Percentiles rank a stretch among this genome's conserved stretches.
Conservation (phyloP, 2,329 filamentous ascomycete species). For the Paracoccidioides brasiliensis region DNA sequence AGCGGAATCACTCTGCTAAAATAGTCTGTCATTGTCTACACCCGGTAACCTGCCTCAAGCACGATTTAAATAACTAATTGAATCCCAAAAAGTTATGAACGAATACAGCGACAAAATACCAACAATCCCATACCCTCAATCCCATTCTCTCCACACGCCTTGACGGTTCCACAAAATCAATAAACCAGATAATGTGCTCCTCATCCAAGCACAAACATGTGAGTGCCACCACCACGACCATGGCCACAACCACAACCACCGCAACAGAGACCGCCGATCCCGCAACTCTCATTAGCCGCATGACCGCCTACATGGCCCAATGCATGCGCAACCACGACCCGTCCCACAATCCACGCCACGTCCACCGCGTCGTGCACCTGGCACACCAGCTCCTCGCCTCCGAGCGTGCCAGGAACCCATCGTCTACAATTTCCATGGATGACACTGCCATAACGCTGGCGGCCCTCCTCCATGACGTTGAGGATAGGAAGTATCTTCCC, state of each 20-base stretch:
- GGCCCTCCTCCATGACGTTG: slow-evolving; percentile 75
- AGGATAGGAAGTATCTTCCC: slow-evolving; percentile 65
- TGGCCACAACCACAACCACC: background rate
- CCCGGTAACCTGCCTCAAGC: too few relatives aligned
- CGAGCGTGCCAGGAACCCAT: slow-evolving; percentile 14
- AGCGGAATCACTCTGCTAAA: too few relatives aligned
- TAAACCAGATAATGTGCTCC: background rate
- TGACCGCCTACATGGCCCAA: slow-evolving; percentile 5
- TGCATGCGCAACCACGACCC: slow-evolving; percentile 44
- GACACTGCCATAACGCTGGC: slow-evolving; percentile 50
- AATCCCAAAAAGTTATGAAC: too few relatives aligned
- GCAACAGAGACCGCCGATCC: background rate
- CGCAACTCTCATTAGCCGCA: background rate
- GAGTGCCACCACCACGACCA: background rate
- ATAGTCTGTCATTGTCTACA: too few relatives aligned
- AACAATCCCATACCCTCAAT: too few relatives aligned
- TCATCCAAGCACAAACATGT: background rate
- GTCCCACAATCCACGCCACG: slow-evolving; percentile 51
- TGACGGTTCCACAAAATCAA: background rate
- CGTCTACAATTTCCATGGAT: slow-evolving; percentile 25
- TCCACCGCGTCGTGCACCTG: background rate
- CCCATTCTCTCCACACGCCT: too few relatives aligned
- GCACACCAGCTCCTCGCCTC: slow-evolving; percentile 61
- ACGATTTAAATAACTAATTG: too few relatives aligned
- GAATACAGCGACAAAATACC: too few relatives aligned